Evolutionary conservation across 2,329 filamentous ascomycete genomes (phyloP).

Genomic region (Aciculosporium take): DNA sequence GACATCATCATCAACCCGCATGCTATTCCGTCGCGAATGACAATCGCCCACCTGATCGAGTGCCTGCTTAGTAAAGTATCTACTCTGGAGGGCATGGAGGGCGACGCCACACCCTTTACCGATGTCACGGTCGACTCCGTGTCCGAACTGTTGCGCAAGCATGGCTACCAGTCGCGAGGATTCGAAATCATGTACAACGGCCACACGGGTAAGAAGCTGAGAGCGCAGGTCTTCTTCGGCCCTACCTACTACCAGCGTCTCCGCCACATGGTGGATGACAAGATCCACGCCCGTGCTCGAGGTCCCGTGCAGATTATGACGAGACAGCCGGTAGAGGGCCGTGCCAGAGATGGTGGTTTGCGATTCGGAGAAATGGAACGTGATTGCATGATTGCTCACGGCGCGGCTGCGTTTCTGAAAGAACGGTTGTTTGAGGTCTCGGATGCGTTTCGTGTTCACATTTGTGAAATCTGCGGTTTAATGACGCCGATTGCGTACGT

Average conservation of each 20-base stretch:
- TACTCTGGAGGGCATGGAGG: conserved; percentile 84
- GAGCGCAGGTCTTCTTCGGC: conserved; percentile 89
- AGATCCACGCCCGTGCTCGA: conserved; percentile 97
- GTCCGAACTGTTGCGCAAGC: conserved; percentile 69
- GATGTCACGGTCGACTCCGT: conserved; percentile 93
- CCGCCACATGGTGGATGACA: conserved; percentile 99
- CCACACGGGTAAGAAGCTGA: conserved; percentile 85
- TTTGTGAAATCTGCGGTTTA: conserved; percentile 95
- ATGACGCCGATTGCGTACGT: conserved; percentile 99
- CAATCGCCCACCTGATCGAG: conserved; percentile 99
- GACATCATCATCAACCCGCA: conserved; percentile 99
- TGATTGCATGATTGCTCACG: conserved; percentile 99
- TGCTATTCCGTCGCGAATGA: conserved; percentile 99
- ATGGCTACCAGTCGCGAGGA: conserved; percentile 91
- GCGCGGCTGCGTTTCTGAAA: conserved; percentile 91
- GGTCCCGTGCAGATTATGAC: conserved; percentile 96
- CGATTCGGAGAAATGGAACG: conserved; percentile 99
- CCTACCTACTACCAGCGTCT: conserved; percentile 98
- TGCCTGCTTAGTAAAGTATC: conserved; percentile 95
- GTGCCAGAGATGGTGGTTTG: conserved; percentile 91
- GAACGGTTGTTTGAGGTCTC: conserved; percentile 95
- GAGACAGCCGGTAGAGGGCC: conserved; percentile 92
- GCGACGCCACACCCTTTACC: conserved; percentile 94
- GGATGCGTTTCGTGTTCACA: conserved; percentile 93
- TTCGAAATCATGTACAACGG: conserved; percentile 99